Evolutionary conservation across 805 yeast species (phyloP).

Genomic region (Metschnikowia cerradonensis): DNA sequence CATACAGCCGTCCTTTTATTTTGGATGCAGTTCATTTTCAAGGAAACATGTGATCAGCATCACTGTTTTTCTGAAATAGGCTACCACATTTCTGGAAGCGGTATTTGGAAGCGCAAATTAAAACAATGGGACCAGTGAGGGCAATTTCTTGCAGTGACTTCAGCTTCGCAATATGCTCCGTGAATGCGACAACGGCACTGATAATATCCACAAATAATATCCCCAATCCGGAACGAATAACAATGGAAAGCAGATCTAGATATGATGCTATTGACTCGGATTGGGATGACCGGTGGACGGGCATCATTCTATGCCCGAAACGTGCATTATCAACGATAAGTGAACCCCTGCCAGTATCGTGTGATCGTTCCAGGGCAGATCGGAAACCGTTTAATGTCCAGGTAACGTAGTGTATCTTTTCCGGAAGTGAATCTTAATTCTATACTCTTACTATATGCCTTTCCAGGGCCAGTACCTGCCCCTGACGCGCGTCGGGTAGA

Average conservation of each 20-base stretch:
- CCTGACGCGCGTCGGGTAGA: conserved; percentile 1
- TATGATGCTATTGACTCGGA: not conserved
- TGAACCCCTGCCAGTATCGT: not conserved
- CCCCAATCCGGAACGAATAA: not conserved
- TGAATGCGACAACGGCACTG: not conserved
- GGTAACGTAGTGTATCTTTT: not conserved
- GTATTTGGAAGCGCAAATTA: not conserved
- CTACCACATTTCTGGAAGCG: not conserved
- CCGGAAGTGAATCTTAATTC: not conserved
- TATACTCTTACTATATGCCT: not conserved
- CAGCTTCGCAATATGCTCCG: not conserved
- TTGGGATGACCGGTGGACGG: not conserved
- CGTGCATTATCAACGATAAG: not conserved
- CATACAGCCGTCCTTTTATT: not conserved
- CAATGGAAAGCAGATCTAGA: not conserved
- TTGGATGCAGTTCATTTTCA: not conserved
- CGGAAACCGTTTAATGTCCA: not conserved
- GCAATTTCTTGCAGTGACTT: not conserved
- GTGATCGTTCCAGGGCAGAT: not conserved
- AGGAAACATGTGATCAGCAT: not conserved
- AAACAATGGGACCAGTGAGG: not conserved
- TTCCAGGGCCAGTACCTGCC: not conserved
- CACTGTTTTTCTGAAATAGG: not conserved
- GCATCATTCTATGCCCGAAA: not conserved
- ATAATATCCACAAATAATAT: not conserved